Percentiles rank a stretch among this genome's conserved stretches.
These are phyloP conservation scores for Epichloe festucae DNA, from an alignment of 2,329 filamentous ascomycete species.

Conservation along the genomic window DNA sequence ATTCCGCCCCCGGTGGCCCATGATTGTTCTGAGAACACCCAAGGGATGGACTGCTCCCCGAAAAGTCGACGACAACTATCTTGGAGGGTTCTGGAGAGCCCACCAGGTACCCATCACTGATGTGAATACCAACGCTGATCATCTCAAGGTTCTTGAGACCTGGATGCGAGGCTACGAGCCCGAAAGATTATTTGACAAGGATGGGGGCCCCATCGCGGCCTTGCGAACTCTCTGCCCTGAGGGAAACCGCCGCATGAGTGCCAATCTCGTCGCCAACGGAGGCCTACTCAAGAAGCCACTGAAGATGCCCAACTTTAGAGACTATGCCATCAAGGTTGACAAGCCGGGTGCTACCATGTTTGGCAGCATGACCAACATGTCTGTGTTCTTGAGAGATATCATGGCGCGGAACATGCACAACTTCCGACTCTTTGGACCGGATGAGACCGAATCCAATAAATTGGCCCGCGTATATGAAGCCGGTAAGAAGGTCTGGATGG, in stretches of 20 bases:
- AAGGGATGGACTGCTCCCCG: conserved; percentile 72
- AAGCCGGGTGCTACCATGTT: conserved; percentile 42
- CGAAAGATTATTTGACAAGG: conserved; percentile 53
- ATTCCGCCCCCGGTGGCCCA: conserved; percentile 65
- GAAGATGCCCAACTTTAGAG: conserved; percentile 54
- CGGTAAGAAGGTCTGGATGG: conserved; percentile 71
- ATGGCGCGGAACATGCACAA: conserved; percentile 49
- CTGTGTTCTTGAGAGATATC: conserved; percentile 53
- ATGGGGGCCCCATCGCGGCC: conserved; percentile 49
- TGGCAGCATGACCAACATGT: conserved; percentile 59
- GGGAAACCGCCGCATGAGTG: conserved; percentile 59
- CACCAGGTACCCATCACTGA: conserved; percentile 69
- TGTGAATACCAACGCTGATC: conserved; percentile 49
- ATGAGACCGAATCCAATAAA: conserved; percentile 76
- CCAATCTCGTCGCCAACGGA: conserved; percentile 64
- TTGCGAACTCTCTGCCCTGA: conserved; percentile 51
- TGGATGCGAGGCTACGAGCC: conserved; percentile 72
- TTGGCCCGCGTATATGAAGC: conserved; percentile 57
- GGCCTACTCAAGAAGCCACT: conserved; percentile 55
- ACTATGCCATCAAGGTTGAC: conserved; percentile 51
- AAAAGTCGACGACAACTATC: conserved; percentile 55
- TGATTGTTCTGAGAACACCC: conserved; percentile 64
- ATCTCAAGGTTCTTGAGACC: conserved; percentile 55
- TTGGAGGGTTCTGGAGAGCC: conserved; percentile 66
- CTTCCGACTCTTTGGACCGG: conserved; percentile 67